Percentiles rank a stretch among this genome's conserved stretches.
Evolutionary conservation across 108 stramenopile species (phyloP).

Genomic region (Craspedostauros australis): DNA sequence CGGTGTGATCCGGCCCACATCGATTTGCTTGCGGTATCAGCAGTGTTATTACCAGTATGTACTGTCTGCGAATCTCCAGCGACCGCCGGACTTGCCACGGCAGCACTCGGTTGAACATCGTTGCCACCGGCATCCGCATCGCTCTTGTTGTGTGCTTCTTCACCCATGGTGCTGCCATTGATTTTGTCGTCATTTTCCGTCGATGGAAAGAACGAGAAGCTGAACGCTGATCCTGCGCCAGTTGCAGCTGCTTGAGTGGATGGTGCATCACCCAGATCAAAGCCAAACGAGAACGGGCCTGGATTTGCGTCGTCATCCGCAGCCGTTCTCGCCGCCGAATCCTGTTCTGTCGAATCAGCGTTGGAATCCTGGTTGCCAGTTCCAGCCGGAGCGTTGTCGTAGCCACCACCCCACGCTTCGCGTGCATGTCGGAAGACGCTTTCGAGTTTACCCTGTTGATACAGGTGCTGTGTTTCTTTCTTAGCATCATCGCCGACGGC

Average conservation of each 20-base stretch:
- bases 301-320: neutral
- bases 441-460: conserved; percentile 70
- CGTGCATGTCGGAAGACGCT: conserved; percentile 66
- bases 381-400: neutral
- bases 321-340: neutral
- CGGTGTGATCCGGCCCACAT: too few relatives aligned
- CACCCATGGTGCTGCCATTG: neutral
- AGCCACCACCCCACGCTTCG: conserved; percentile 16
- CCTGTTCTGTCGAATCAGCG: too few relatives aligned
- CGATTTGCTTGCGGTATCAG: conserved; percentile 1
- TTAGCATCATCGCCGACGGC: neutral
- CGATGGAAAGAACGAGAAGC: conserved; percentile 6
- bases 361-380: neutral
- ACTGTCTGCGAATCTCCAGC: neutral
- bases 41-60: conserved; percentile 1
- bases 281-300: conserved; percentile 48
- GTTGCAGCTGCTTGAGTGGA: neutral
- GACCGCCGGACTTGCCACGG: too few relatives aligned
- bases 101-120: too few relatives aligned
- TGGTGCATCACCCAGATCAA: conserved; percentile 20
- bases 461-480: conserved; percentile 17
- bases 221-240: neutral
- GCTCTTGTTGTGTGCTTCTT: neutral
- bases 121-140: too few relatives aligned
- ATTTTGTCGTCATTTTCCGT: neutral